Conservation (phyloP, 306 rosid species). For the Quercus aquifolioides region DNA sequence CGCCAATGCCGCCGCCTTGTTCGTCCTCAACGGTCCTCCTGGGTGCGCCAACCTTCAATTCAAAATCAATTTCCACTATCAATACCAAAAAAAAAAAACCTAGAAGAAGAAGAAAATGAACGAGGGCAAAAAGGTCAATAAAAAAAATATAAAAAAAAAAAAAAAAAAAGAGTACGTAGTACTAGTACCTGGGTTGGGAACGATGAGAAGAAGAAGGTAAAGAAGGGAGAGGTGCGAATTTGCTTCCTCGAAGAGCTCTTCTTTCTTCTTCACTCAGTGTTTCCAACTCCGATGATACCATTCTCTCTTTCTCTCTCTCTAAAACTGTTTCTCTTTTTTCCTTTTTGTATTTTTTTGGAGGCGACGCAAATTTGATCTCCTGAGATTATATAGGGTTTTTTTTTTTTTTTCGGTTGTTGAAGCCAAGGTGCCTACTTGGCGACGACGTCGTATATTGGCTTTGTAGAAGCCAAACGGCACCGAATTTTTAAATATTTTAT, state of each 20-base stretch:
- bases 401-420: no score
- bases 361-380: no score
- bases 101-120: neutral
- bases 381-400: no score
- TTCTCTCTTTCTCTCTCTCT: neutral
- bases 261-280: slow-evolving; percentile 72
- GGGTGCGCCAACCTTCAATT: slow-evolving; percentile 80
- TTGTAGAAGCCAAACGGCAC: no score
- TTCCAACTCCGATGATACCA: slow-evolving; percentile 31
- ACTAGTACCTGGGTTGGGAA: slow-evolving; percentile 57
- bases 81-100: slow-evolving; percentile 4
- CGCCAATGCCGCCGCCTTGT: slow-evolving; percentile 89
- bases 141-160: neutral
- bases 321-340: no score
- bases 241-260: slow-evolving; percentile 84
- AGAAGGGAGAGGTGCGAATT: slow-evolving; percentile 85
- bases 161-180: neutral
- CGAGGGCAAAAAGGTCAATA: neutral
- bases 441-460: no score
- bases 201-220: slow-evolving; percentile 36
- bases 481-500: no score
- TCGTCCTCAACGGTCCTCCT: slow-evolving; percentile 86
- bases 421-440: no score
- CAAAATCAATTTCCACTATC: neutral
- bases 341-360: neutral